These are phyloP conservation scores for Lablab purpureus DNA, from an alignment of 306 rosid species.

Conservation along the genomic window DNA sequence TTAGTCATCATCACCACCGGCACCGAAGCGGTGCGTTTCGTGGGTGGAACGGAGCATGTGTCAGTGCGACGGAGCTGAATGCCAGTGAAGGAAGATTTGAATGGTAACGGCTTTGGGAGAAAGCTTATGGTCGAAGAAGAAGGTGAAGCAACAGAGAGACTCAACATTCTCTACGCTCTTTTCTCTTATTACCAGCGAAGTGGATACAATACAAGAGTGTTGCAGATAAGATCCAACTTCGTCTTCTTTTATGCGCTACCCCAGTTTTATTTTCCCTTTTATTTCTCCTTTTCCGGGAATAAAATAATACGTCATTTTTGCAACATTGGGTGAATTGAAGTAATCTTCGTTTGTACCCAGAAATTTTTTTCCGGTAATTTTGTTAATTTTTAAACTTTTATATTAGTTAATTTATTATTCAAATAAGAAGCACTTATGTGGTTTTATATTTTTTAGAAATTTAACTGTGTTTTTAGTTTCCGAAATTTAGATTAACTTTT, in stretches of 20 bases:
- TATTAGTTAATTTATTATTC: too few species aligned
- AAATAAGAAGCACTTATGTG: too few species aligned
- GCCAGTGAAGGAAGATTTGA: constrained; percentile 43
- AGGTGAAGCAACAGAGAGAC: constrained; percentile 41
- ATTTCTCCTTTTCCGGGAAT: not conserved
- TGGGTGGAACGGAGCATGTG: constrained; percentile 46
- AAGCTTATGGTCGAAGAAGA: constrained; percentile 42
- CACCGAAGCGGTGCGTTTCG: constrained; percentile 47
- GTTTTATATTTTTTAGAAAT: too few species aligned
- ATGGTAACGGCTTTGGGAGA: constrained; percentile 32
- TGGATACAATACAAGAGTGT: not conserved
- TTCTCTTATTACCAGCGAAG: not conserved
- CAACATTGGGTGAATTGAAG: too few species aligned
- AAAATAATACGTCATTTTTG: too few species aligned
- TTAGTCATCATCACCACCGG: constrained; percentile 85
- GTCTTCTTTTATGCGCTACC: not conserved
- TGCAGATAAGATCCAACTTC: constrained; percentile 38
- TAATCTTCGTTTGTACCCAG: too few species aligned
- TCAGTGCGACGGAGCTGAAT: constrained; percentile 16
- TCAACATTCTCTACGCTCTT: constrained; percentile 40
- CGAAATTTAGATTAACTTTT: too few species aligned
- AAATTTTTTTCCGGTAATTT: too few species aligned
- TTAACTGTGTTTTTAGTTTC: too few species aligned
- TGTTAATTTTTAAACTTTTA: too few species aligned
- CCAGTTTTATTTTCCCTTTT: not conserved